A percentile compares a stretch with the other conserved stretches of the same genome.
These are phyloP conservation scores for Arabidopsis suecica DNA, from an alignment of 345 rosid species.

Conservation along the genomic window DNA sequence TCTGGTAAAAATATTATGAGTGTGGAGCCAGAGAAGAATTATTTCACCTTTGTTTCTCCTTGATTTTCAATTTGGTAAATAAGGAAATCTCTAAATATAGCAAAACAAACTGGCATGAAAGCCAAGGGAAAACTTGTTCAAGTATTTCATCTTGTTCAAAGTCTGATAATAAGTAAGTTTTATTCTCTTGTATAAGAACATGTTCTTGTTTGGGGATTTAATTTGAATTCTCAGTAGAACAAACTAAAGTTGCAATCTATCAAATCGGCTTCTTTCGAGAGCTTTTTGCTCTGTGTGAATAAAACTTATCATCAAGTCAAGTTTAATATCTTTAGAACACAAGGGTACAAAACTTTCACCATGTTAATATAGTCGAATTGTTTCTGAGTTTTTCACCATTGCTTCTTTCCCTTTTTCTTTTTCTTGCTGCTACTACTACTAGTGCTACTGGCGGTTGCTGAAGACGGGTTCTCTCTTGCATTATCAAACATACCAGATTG, in stretches of 20 bases:
- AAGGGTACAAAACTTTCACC: slow-evolving; percentile 40
- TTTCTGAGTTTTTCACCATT: slow-evolving; percentile 52
- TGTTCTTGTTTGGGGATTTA: not conserved
- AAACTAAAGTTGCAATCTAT: slow-evolving; percentile 13
- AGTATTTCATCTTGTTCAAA: too few species aligned
- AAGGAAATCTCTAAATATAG: too few species aligned
- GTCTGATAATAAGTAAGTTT: too few species aligned
- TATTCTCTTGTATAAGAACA: not conserved
- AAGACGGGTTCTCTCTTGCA: slow-evolving; percentile 49
- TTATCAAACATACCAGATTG: slow-evolving; percentile 80
- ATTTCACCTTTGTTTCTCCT: too few species aligned
- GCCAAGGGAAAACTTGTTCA: too few species aligned
- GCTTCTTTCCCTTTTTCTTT: slow-evolving; percentile 85
- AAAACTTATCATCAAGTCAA: slow-evolving; percentile 16
- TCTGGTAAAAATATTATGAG: too few species aligned
- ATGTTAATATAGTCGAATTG: slow-evolving; percentile 26
- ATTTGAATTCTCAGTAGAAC: not conserved
- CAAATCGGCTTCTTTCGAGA: slow-evolving; percentile 7
- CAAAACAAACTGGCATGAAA: too few species aligned
- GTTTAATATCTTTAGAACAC: not conserved
- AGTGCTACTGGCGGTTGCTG: slow-evolving; percentile 46
- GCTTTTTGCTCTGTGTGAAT: slow-evolving; percentile 23
- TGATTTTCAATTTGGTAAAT: too few species aligned
- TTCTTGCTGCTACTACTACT: slow-evolving; percentile 57
- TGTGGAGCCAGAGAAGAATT: too few species aligned